Evolutionary conservation across 495 filamentous ascomycete genomes (phyloP).

Genomic region (Penicillium cosmopolitanum): DNA sequence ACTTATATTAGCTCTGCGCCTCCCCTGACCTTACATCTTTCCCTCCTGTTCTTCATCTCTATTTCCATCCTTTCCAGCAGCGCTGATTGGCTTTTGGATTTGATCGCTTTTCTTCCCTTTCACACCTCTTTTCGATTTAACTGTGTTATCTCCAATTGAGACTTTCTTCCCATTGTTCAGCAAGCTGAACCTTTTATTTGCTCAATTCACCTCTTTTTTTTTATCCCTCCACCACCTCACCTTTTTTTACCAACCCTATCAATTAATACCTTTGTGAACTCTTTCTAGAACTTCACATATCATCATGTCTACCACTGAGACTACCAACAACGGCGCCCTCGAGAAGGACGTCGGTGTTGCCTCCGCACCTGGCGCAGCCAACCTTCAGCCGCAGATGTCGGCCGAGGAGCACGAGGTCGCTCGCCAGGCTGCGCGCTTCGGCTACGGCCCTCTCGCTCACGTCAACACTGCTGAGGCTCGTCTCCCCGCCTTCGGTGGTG

Average conservation of each 20-base stretch:
- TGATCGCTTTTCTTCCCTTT: slow-evolving; percentile 19
- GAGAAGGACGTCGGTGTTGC: slow-evolving; percentile 43
- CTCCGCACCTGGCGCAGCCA: slow-evolving; percentile 20
- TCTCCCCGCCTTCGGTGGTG: slow-evolving; percentile 88
- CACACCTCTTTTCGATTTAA: slow-evolving; percentile 19
- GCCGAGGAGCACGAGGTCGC: slow-evolving; percentile 52
- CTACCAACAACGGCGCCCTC: slow-evolving; percentile 25
- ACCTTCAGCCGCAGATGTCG: slow-evolving; percentile 40
- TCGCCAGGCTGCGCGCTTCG: slow-evolving; percentile 52
- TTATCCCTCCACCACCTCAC: slow-evolving; percentile 12
- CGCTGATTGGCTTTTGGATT: slow-evolving; percentile 35
- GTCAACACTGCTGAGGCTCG: slow-evolving; percentile 64
- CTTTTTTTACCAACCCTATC: background rate
- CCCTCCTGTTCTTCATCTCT: slow-evolving; percentile 28
- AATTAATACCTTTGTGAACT: slow-evolving; percentile 3
- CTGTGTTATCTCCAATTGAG: slow-evolving; percentile 26
- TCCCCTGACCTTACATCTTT: background rate
- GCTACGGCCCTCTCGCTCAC: slow-evolving; percentile 70
- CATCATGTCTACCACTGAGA: slow-evolving; percentile 38
- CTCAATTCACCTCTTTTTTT: slow-evolving; percentile 6
- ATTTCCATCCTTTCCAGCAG: slow-evolving; percentile 36
- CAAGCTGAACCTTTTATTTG: slow-evolving; percentile 27
- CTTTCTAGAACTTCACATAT: background rate
- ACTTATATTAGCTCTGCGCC: slow-evolving; percentile 25
- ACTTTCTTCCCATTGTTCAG: slow-evolving; percentile 24